phyloP scores from a whole-genome alignment of 371 early-diverging fungal genomes.

The Mortierella sp. region DNA sequence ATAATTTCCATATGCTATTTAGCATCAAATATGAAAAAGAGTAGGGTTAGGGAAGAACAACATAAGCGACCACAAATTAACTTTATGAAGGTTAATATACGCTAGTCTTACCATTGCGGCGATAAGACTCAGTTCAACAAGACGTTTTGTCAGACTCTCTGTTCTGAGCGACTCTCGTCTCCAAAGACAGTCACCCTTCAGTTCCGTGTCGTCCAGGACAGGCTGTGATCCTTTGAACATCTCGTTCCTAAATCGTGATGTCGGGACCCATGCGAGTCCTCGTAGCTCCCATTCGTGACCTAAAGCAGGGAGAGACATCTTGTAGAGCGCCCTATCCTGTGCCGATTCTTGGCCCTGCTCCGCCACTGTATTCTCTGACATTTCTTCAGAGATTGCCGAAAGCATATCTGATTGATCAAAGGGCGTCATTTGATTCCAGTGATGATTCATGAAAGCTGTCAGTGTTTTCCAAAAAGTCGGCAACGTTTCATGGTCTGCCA shows the following conservation, averaged over 20 bases:
- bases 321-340: slow-evolving; percentile 11
- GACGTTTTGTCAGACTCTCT: slow-evolving; percentile 37
- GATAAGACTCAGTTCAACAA: slow-evolving; percentile 51
- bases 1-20: slow-evolving; percentile 43
- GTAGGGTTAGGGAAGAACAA: neutral
- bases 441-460: slow-evolving; percentile 50
- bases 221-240: slow-evolving; percentile 56
- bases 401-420: slow-evolving; percentile 58
- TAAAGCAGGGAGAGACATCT: slow-evolving; percentile 47
- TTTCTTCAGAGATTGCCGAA: slow-evolving; percentile 45
- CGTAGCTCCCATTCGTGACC: slow-evolving; percentile 59
- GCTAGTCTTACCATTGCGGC: slow-evolving; percentile 54
- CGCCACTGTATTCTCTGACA: slow-evolving; percentile 4
- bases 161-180: slow-evolving; percentile 32
- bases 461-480: slow-evolving; percentile 53
- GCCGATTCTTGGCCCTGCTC: slow-evolving; percentile 9
- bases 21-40: neutral
- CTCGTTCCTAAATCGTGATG: slow-evolving; percentile 61
- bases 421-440: slow-evolving; percentile 47
- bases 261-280: slow-evolving; percentile 57
- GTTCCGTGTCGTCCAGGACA: slow-evolving; percentile 34
- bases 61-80: neutral
- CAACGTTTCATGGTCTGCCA: slow-evolving; percentile 33
- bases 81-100: neutral
- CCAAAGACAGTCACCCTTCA: slow-evolving; percentile 49